Evolutionary conservation across 345 rosid species (phyloP), one percentile per base, ranked within the genome.

Genomic region (Boechera retrofracta): DNA sequence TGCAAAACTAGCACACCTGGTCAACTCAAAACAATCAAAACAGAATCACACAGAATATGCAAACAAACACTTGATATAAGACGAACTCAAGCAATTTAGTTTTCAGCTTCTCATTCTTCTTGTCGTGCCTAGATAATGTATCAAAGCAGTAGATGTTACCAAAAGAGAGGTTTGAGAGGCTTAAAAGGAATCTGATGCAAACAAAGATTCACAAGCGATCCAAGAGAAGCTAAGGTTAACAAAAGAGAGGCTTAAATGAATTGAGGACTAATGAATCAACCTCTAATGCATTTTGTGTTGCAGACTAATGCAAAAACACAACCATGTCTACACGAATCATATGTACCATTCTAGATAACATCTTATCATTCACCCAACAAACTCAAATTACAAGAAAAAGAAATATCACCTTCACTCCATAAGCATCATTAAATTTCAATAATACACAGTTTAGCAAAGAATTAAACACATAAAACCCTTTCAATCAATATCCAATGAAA

Each of bases 181-280:
- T 72, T 72, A 10, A 10, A 63, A 73, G 54, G 45, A 73, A 53
- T 9, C 28, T 11, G 63, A 53, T 41, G 36, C 71, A 53, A 74
- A 11, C 31, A 55, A 21, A 10, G 28, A 42, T 4, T 24, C 65
- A 55, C 72, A 55, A 54, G 48, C 18, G 7, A 57, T 53, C 47
- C 41, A 66, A 62, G 36, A 42, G 64, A 54, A 32, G 47, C 2
- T 64, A 35, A 53, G 28, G 26, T 63, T 11, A 13, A 52, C 39
- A 57, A 56, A 71, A 15, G 32, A 45, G 76, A 62, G 21, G 10
- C 21, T 51, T n/a, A 1, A 32, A 8, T 16, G 11, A 71, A 2
- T 51, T 8, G 1, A 45, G 44, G 11, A 71, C 15, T 47, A 58
- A 44, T 42, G 10, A 31, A 31, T 57, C 58, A 32, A 32, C 35